Evolutionary conservation across 2,329 filamentous ascomycete genomes (phyloP), one percentile per base, ranked within the genome.

Genomic region (Rhynchosporium graminicola): DNA sequence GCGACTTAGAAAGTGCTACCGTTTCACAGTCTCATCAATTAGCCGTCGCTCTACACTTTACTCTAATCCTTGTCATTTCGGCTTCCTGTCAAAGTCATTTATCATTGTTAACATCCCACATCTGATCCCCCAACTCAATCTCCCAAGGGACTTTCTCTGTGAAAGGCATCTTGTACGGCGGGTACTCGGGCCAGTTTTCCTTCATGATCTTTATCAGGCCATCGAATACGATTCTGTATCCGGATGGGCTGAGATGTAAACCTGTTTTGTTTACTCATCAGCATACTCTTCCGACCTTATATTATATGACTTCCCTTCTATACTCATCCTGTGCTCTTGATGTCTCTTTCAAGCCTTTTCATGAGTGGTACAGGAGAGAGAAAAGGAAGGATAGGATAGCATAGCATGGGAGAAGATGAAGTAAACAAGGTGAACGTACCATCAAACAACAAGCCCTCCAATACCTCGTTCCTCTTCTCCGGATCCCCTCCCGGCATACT

Each of bases 141-240:
- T 70, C 69, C 68, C 69, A 70, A 3, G 57, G 13, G 1, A 68
- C 64, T 28, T 67, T 69, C 2, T 62, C 60, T 26, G 40, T 52
- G 38, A 63, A 70, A 0, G 65, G 64, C 65, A 68, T 67, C 50
- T 65, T 65, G 20, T 69, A 68, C n/a, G 68, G 68, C 7, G 58
- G 57, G 40, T 64, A 65, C 13, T 68, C 68, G 7, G 70, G 69
- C 64, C 63, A 71, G 5, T 67, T 66, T 55, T 66, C 56, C 15
- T 61, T 62, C 15, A 71, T 63, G 4, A 67, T 28, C 28, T 64
- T 62, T 3, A 68, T 48, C 36, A 71, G 61, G 28, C 62, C 68
- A 15, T 69, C 63, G 56, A 63, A 71, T 5, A 69, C 66, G 28
- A 71, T 57, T 45, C 65, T 65, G 54, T 71, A 71, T 3, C 70